Percentiles rank a stretch among this genome's conserved stretches.
Evolutionary conservation across 2,329 filamentous ascomycete species (phyloP).

Genomic region (Claviceps africana): DNA sequence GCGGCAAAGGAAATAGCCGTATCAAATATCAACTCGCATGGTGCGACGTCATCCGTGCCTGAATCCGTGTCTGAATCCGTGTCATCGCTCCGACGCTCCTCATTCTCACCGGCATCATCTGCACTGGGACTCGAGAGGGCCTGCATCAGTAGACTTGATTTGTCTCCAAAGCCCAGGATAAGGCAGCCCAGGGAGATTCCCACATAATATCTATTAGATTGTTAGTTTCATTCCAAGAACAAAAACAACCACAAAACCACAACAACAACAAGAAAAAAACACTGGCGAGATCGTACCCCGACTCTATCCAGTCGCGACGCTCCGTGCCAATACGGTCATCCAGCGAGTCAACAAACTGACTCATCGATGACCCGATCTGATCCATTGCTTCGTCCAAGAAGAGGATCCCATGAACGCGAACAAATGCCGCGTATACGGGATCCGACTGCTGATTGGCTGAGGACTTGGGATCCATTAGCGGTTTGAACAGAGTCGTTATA

Average conservation of each 20-base stretch:
- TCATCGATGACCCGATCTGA: slow-evolving; percentile 28
- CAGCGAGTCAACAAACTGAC: slow-evolving; percentile 38
- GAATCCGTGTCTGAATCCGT: slow-evolving; percentile 8
- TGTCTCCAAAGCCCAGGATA: slow-evolving; percentile 20
- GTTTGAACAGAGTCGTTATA: slow-evolving; percentile 55
- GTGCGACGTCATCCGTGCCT: not conserved
- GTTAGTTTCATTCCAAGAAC: not conserved
- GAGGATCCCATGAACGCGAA: slow-evolving; percentile 49
- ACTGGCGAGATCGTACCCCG: slow-evolving; percentile 20
- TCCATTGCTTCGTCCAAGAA: slow-evolving; percentile 39
- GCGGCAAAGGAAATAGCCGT: slow-evolving; percentile 27
- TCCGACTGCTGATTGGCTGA: slow-evolving; percentile 19
- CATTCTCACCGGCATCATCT: slow-evolving; percentile 15
- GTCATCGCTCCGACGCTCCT: slow-evolving; percentile 12
- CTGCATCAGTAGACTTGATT: slow-evolving; percentile 32
- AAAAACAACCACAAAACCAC: not conserved
- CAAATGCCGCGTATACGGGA: slow-evolving; percentile 42
- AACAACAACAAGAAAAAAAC: not conserved
- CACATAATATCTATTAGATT: slow-evolving; percentile 17
- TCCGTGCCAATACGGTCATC: slow-evolving; percentile 39
- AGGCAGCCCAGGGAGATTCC: slow-evolving; percentile 19
- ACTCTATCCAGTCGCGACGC: slow-evolving; percentile 37
- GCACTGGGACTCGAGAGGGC: slow-evolving; percentile 17
- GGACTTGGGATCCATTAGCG: slow-evolving; percentile 27
- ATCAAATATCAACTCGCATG: slow-evolving; percentile 16